Conservation (phyloP, 345 rosid species). For the Eucalyptus sp. region DNA sequence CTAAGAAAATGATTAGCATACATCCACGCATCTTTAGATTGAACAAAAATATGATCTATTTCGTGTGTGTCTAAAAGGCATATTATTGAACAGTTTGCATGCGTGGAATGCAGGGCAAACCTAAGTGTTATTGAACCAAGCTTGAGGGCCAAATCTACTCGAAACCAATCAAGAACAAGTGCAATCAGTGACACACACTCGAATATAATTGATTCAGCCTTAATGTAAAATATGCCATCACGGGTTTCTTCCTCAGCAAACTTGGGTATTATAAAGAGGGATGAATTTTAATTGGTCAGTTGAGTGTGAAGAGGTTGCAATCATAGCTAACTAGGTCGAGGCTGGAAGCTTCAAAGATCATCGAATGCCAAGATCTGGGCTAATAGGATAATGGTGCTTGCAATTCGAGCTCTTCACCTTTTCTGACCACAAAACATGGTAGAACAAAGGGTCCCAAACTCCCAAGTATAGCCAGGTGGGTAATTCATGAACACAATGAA, state of each 20-base stretch:
- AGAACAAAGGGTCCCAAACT: no score
- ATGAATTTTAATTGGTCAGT: no score
- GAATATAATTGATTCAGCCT: neutral
- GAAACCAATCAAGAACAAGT: neutral
- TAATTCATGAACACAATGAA: no score
- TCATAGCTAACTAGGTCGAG: neutral
- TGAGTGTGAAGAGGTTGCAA: neutral
- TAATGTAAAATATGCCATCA: neutral
- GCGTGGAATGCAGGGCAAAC: no score
- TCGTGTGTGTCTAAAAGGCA: neutral
- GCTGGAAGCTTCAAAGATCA: neutral
- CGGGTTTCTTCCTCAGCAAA: neutral
- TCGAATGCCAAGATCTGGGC: neutral
- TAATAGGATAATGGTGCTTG: neutral
- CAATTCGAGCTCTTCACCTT: neutral
- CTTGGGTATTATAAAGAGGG: neutral
- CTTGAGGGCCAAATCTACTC: neutral
- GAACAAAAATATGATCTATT: neutral
- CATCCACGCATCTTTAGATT: neutral
- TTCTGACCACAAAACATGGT: neutral
- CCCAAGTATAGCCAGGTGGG: no score
- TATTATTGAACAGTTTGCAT: no score
- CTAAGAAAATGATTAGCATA: neutral
- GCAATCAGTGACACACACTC: neutral
- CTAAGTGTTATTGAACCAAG: neutral